Percentiles rank a stretch among this genome's conserved stretches.
Evolutionary conservation across 176 grass and related monocot genomes (phyloP).

Genomic region (Tillandsia fasciculata): DNA sequence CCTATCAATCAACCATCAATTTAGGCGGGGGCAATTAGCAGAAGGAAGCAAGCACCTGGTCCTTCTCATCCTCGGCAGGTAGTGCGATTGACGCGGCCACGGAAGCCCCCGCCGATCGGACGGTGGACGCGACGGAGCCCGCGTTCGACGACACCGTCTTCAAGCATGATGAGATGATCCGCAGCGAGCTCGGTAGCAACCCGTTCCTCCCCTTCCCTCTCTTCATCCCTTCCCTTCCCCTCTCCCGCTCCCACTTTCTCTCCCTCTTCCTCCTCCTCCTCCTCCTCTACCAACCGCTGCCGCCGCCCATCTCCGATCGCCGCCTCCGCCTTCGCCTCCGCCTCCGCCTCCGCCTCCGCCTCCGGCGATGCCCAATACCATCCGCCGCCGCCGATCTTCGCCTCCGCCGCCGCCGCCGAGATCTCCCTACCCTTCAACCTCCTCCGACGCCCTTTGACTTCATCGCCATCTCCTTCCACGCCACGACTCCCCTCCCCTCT

Average conservation of each 20-base stretch:
- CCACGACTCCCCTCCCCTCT: slow-evolving; percentile 14
- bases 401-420: slow-evolving; percentile 14
- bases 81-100: slow-evolving; percentile 82
- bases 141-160: slow-evolving; percentile 98
- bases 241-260: slow-evolving; percentile 9
- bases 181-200: slow-evolving; percentile 82
- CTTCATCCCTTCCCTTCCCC: slow-evolving; percentile 39
- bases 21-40: slow-evolving; percentile 4
- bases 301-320: slow-evolving; percentile 54
- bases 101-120: slow-evolving; percentile 91
- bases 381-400: slow-evolving; percentile 45
- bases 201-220: slow-evolving; percentile 71
- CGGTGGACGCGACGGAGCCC: slow-evolving; percentile 82
- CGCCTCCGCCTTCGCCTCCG: slow-evolving; percentile 28
- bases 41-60: slow-evolving; percentile 44
- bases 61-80: slow-evolving; percentile 85
- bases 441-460: not conserved
- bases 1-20: slow-evolving; percentile 10
- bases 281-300: slow-evolving; percentile 22
- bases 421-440: not conserved
- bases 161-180: slow-evolving; percentile 97
- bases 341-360: slow-evolving; percentile 41
- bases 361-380: slow-evolving; percentile 70
- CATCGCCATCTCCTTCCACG: slow-evolving; percentile 9
- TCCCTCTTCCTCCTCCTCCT: slow-evolving; percentile 15